Percentiles rank a stretch among this genome's conserved stretches.
Conservation (phyloP, 2,329 filamentous ascomycete genomes). For the Talaromyces albobiverticillius region DNA sequence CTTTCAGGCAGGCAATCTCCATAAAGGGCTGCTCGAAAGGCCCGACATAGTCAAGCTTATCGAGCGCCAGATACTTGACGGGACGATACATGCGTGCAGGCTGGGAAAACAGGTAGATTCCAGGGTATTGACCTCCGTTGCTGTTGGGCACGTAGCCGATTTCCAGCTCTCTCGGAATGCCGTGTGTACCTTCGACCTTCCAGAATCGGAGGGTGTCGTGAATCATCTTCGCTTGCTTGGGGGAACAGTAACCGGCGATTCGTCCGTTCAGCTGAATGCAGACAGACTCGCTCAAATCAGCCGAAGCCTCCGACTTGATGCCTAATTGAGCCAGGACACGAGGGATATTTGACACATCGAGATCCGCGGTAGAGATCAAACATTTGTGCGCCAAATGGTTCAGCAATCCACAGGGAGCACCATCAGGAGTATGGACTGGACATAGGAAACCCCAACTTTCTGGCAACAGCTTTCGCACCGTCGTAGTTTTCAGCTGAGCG, state of each 20-base stretch:
- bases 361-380: conserved; percentile 72
- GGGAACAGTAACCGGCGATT: conserved; percentile 86
- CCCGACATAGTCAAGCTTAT: conserved; percentile 83
- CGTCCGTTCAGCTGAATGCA: conserved; percentile 87
- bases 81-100: conserved; percentile 84
- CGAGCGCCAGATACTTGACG: conserved; percentile 85
- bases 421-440: conserved; percentile 95
- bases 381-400: conserved; percentile 97
- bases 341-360: conserved; percentile 74
- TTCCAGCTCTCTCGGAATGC: conserved; percentile 79
- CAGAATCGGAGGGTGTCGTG: conserved; percentile 86
- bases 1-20: conserved; percentile 89
- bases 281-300: conserved; percentile 77
- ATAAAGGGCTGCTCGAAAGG: conserved; percentile 97
- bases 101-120: conserved; percentile 88
- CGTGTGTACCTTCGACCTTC: conserved; percentile 86
- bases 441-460: conserved; percentile 99
- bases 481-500: conserved; percentile 93
- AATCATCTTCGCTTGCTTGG: conserved; percentile 75
- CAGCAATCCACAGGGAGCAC: conserved; percentile 86
- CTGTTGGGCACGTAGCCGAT: conserved; percentile 89
- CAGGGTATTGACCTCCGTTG: conserved; percentile 89
- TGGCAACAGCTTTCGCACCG: conserved; percentile 88
- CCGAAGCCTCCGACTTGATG: conserved; percentile 70
- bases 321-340: conserved; percentile 75